Percentiles rank a stretch among this genome's conserved stretches.
Conservation (phyloP, 1,284 basidiomycete species). For the Heterobasidion occidentale region DNA sequence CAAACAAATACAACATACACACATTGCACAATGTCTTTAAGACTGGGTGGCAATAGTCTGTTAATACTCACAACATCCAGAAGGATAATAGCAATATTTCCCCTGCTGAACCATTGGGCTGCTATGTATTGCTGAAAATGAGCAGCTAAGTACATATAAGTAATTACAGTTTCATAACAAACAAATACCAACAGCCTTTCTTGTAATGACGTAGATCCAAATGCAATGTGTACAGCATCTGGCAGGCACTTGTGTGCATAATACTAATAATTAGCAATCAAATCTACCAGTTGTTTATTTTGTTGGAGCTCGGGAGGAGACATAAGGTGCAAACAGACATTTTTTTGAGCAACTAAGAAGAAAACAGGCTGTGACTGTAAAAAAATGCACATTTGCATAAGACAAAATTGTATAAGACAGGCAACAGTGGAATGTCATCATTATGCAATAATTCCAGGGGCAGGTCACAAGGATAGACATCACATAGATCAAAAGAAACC, state of each 20-base stretch:
- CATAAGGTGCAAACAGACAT: not conserved
- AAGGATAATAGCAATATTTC: conserved; percentile 1
- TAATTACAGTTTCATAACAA: not conserved
- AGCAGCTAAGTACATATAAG: not conserved
- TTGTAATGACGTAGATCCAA: not conserved
- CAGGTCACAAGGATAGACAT: not conserved
- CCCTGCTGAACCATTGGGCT: not conserved
- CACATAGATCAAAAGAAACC: not conserved
- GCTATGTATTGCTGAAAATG: not conserved
- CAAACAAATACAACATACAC: not conserved
- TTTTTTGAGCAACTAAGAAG: not conserved
- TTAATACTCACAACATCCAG: not conserved
- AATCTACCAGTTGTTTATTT: not conserved
- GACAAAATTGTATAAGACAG: not conserved
- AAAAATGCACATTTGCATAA: not conserved
- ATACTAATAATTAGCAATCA: conserved; percentile 1
- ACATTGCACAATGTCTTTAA: not conserved
- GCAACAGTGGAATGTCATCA: not conserved
- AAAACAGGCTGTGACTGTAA: not conserved
- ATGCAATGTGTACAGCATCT: not conserved
- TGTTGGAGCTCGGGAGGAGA: not conserved
- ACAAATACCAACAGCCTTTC: not conserved
- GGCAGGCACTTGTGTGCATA: not conserved
- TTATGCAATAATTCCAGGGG: too few relatives aligned
- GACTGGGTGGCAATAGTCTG: not conserved